A percentile compares a stretch with the other conserved stretches of the same genome.
These are phyloP conservation scores for Aspergillus glaucus DNA, from an alignment of 2,329 filamentous ascomycete species.

Conservation along the genomic window DNA sequence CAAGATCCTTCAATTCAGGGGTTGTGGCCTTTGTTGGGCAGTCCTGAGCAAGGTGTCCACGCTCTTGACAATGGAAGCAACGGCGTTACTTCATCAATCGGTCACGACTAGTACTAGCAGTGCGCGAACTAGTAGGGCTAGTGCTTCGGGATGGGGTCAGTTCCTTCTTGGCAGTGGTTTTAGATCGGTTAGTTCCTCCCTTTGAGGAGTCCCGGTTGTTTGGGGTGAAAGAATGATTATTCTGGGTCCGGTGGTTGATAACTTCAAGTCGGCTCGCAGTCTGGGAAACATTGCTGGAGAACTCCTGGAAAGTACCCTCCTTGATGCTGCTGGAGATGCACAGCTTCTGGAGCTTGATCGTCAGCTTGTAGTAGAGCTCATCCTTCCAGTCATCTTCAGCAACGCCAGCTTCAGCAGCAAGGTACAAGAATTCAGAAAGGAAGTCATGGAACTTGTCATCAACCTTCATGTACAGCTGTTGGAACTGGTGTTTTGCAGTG, in stretches of 20 bases:
- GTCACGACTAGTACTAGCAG: not conserved
- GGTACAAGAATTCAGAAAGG: conserved; percentile 2
- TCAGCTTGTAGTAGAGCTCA: not conserved
- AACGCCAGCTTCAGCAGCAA: not conserved
- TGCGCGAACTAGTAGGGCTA: not conserved
- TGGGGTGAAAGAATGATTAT: too few relatives aligned
- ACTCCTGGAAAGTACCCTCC: not conserved
- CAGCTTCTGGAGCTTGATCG: not conserved
- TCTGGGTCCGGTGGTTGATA: not conserved
- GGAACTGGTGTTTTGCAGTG: not conserved
- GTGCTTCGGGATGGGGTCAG: not conserved
- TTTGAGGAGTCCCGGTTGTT: too few relatives aligned
- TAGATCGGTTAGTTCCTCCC: too few relatives aligned
- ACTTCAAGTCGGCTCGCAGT: not conserved
- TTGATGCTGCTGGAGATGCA: not conserved
- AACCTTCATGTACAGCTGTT: not conserved
- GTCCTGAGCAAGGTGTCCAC: not conserved
- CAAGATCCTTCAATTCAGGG: not conserved
- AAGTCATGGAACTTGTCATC: conserved; percentile 2
- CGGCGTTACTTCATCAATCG: not conserved
- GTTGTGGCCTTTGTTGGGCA: not conserved
- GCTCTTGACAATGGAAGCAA: not conserved
- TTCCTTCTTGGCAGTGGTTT: not conserved
- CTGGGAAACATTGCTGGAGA: not conserved
- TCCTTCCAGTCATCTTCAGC: conserved; percentile 1